Percentiles rank a stretch among this genome's conserved stretches.
phyloP scores from a whole-genome alignment of 2,329 filamentous ascomycete genomes.

The Fusarium luffae region DNA sequence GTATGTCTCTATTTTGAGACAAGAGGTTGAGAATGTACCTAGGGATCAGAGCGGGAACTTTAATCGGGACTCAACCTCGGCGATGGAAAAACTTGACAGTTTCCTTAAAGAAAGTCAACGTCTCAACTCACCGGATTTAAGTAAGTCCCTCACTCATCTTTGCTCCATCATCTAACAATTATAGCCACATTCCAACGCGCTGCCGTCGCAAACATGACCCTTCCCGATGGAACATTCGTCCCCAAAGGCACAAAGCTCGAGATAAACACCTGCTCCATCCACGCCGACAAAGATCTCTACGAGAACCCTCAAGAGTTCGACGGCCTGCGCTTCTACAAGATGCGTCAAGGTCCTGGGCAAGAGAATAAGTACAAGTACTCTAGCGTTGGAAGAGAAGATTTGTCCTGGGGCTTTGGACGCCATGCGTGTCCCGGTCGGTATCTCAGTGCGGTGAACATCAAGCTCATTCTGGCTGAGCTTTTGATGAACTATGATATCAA shows the following conservation, averaged over 20 bases:
- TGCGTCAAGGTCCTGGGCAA: slow-evolving; percentile 8
- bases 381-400: slow-evolving; percentile 15
- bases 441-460: slow-evolving; percentile 31
- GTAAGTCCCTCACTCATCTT: background rate
- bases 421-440: slow-evolving; percentile 37
- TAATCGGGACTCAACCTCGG: background rate
- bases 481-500: slow-evolving; percentile 34
- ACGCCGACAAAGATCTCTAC: slow-evolving; percentile 16
- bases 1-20: slow-evolving; percentile 16
- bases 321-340: slow-evolving; percentile 32
- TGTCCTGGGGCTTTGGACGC: slow-evolving; percentile 27
- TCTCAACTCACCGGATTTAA: slow-evolving; percentile 34
- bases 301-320: slow-evolving; percentile 21
- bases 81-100: slow-evolving; percentile 37
- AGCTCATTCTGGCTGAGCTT: slow-evolving; percentile 33
- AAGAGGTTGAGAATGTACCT: slow-evolving; percentile 12
- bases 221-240: slow-evolving; percentile 26
- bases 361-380: slow-evolving; percentile 31
- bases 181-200: slow-evolving; percentile 5
- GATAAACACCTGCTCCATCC: slow-evolving; percentile 34
- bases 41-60: background rate
- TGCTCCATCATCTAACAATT: fast-evolving
- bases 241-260: slow-evolving; percentile 35
- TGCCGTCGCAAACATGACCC: slow-evolving; percentile 13
- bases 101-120: slow-evolving; percentile 42